Evolutionary conservation across 1,284 basidiomycete genomes (phyloP), one percentile per base, ranked within the genome.

Genomic region (Leccinum solheimii): DNA sequence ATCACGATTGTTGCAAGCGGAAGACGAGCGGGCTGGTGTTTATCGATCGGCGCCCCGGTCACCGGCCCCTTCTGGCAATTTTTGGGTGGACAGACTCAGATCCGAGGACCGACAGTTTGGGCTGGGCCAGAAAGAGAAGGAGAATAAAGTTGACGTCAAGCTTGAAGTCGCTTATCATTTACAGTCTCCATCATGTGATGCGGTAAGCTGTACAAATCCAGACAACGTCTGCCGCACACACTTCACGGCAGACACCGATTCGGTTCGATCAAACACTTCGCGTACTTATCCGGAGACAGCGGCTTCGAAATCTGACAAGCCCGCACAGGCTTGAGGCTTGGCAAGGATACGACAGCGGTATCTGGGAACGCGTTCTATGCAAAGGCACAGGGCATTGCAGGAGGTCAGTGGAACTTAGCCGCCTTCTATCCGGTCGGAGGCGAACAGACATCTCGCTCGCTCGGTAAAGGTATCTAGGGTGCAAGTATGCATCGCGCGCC

Each of bases 1-100:
- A 34, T 53, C 52, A 55, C 23, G 62, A 69, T 60, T 62, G 59
- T 56, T 43, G 36, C 60, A 68, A 60, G 43, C 30, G 49, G 48
- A 63, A 57, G 32, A 54, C 53, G 56, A 32, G 51, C 51, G 51
- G 59, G 63, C 55, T 40, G 55, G 64, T 62, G 62, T 65, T 73
- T 72, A 76, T 73, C 75, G 75, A 75, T 76, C 36, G 63, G 63
- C 59, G 49, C 65, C 66, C 72, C 68, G 62, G 62, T 55, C 43
- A 45, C 43, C 19, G 38, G 14, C 64, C 53, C 26, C 2, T 62
- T 75, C 64, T 32, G 56, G 63, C 54, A 63, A 49, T 1, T 14
- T 23, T 27, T 30, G 21, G 23, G 5, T 50, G 23, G 21, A 26
- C 36, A 55, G 58, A 66, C 50, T 55, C 60, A 67, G 59, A 40